Base-by-base conservation (phyloP, 1,139 yeast genomes). In the Yamadazyma conglobata region DNA sequence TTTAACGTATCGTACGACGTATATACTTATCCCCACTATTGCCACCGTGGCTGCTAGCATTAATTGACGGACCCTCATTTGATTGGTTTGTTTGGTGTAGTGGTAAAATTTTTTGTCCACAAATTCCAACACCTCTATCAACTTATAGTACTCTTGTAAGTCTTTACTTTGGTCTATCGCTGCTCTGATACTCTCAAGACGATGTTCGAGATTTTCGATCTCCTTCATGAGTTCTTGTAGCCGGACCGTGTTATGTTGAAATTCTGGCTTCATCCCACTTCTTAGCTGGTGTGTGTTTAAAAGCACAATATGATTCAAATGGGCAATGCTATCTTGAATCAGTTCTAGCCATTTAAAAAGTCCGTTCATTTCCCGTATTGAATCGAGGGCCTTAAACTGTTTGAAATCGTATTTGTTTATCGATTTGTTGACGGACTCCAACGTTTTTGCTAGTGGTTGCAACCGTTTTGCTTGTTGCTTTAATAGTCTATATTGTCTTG, bases 51-150 rank as follows among this genome's bases (percentile, higher is more conserved):
- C 9, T 4, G 21, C 7, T 16, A 27, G 21, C 9, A 21, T 49
- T 24, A 59, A 37, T 34, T 60, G 62, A 38, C 54, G 53, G 33
- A 60, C 50, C 15, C 65, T 44, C 19, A 53, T 43, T 22, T 51
- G 49, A 24, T 64, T 47, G 10, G 49, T 44, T 11, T 40, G 36
- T 19, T 40, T 42, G n/a, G 60, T 45, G 39, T 56, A 54, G 27
- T 54, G 58, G 11, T 44, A 43, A 30, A 64, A 58, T 28, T 49
- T 44, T 11, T 43, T 38, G 28, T 60, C 58, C 5, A 67, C 50
- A 14, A 46, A 40, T 32, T 66, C 72, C 40, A 68, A 49, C 4
- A 57, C 32, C 23, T 54, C 59, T 28, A 67, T 43, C 33, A 58
- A 58, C 12, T 47, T 50, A n/a, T 47, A 43, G 33, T 66, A 47